Conservation (phyloP, 768 basidiomycete genomes). For the Boletus insuetus region DNA sequence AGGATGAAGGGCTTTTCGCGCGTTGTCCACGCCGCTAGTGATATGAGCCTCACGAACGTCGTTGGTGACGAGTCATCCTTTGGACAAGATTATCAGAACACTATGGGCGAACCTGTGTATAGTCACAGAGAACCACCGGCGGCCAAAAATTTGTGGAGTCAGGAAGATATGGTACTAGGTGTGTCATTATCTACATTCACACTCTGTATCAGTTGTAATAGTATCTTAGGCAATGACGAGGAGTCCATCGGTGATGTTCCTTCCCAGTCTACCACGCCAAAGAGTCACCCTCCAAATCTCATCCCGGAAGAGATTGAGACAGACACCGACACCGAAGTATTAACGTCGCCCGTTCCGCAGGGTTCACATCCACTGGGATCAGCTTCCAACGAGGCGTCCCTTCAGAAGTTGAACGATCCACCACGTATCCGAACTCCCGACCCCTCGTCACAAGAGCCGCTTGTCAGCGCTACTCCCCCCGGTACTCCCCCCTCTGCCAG, state of each 20-base stretch:
- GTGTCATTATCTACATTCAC: not conserved
- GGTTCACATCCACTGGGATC: conserved; percentile 15
- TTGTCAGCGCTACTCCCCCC: conserved; percentile 23
- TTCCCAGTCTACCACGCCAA: conserved; percentile 28
- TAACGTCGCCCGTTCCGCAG: conserved; percentile 22
- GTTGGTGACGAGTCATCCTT: conserved; percentile 23
- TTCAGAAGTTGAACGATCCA: conserved; percentile 21
- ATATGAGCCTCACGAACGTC: conserved; percentile 23
- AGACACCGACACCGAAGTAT: conserved; percentile 28
- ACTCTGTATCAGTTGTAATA: not conserved
- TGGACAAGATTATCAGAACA: conserved; percentile 27
- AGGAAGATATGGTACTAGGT: conserved; percentile 22
- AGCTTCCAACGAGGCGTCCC: conserved; percentile 11
- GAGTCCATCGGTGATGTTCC: conserved; percentile 26
- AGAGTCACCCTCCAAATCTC: conserved; percentile 14
- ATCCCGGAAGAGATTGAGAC: conserved; percentile 18
- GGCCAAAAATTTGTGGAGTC: conserved; percentile 6
- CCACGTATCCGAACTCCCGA: conserved; percentile 6
- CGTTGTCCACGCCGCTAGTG: conserved; percentile 14
- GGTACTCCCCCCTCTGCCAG: conserved; percentile 21
- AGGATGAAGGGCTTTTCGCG: conserved; percentile 32
- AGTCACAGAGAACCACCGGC: conserved; percentile 24
- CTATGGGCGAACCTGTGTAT: conserved; percentile 25
- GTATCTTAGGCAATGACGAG: conserved; percentile 38
- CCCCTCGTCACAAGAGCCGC: conserved; percentile 1